These are phyloP conservation scores for Hymenochaete sp. DNA, from an alignment of 1,284 basidiomycete genomes.

Conservation along the genomic window DNA sequence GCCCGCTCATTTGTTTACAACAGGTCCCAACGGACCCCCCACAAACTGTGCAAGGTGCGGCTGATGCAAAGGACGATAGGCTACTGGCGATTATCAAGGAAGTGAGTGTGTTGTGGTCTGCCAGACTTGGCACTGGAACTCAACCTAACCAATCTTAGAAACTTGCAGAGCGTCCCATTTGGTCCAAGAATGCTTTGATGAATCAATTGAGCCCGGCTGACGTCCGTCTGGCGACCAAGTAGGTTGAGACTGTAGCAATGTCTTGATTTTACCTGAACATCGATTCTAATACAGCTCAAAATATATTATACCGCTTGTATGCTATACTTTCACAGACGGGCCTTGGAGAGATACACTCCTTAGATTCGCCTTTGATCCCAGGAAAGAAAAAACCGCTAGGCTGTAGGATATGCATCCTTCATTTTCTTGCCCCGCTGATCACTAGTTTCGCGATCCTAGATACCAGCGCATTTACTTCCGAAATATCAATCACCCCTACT, in stretches of 20 bases:
- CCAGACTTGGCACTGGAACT: slow-evolving; percentile 8
- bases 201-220: slow-evolving; percentile 74
- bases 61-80: slow-evolving; percentile 1
- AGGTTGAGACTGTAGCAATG: slow-evolving; percentile 19
- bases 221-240: slow-evolving; percentile 67
- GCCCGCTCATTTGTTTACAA: not conserved
- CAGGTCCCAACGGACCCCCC: slow-evolving; percentile 10
- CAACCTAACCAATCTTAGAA: slow-evolving; percentile 31
- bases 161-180: slow-evolving; percentile 72
- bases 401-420: slow-evolving; percentile 45
- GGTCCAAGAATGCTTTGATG: slow-evolving; percentile 78
- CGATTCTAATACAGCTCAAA: slow-evolving; percentile 51
- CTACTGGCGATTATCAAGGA: slow-evolving; percentile 11
- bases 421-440: slow-evolving; percentile 9
- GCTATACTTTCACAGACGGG: slow-evolving; percentile 88
- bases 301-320: slow-evolving; percentile 56
- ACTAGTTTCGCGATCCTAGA: slow-evolving; percentile 30
- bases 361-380: slow-evolving; percentile 84
- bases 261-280: not conserved
- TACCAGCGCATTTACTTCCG: slow-evolving; percentile 82
- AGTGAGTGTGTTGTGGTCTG: slow-evolving; percentile 6
- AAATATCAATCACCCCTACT: slow-evolving; percentile 71
- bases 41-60: not conserved
- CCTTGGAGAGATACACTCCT: slow-evolving; percentile 90
- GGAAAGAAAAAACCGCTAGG: slow-evolving; percentile 59